These are phyloP conservation scores for Phytophthora melonis DNA, from an alignment of 352 stramenopile genomes.

Conservation along the genomic window DNA sequence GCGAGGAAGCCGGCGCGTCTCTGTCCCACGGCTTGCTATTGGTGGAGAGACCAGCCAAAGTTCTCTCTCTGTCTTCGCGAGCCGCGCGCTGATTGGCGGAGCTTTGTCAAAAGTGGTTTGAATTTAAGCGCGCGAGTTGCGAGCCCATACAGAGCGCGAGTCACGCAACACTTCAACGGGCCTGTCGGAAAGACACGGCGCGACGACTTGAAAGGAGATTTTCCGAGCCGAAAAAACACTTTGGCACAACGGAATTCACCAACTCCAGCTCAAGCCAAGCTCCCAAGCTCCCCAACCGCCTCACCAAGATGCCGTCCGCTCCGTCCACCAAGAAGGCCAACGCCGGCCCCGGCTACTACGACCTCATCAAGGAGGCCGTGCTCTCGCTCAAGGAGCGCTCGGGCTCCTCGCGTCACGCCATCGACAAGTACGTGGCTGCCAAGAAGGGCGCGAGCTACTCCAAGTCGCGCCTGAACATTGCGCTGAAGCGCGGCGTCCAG, in stretches of 20 bases:
- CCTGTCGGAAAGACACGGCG: conserved; percentile 27
- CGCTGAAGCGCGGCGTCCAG: conserved; percentile 92
- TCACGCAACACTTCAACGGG: conserved; percentile 31
- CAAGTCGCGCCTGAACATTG: conserved; percentile 88
- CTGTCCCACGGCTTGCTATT: conserved; percentile 28
- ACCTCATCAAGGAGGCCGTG: conserved; percentile 95
- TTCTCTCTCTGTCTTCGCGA: conserved; percentile 48
- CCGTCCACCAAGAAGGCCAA: conserved; percentile 69
- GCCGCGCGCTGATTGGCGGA: conserved; percentile 52
- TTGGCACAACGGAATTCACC: conserved; percentile 60
- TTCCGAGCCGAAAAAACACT: conserved; percentile 9
- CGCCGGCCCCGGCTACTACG: conserved; percentile 85
- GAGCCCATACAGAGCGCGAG: conserved; percentile 31
- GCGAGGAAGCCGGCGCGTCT: conserved; percentile 27
- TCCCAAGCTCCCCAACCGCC: conserved; percentile 1
- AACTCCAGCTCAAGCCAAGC: conserved; percentile 33
- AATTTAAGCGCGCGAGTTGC: conserved; percentile 31
- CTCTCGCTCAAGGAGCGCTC: conserved; percentile 91
- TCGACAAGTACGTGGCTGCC: conserved; percentile 94
- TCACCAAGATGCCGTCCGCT: conserved; percentile 52
- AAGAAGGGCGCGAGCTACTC: conserved; percentile 87
- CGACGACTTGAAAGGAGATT: conserved; percentile 17
- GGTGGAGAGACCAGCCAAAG: conserved; percentile 19
- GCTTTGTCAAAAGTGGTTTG: conserved; percentile 30
- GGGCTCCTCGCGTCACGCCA: conserved; percentile 93